Evolutionary conservation across 2,329 filamentous ascomycete genomes (phyloP).

Genomic region (Colletotrichum coccodes): DNA sequence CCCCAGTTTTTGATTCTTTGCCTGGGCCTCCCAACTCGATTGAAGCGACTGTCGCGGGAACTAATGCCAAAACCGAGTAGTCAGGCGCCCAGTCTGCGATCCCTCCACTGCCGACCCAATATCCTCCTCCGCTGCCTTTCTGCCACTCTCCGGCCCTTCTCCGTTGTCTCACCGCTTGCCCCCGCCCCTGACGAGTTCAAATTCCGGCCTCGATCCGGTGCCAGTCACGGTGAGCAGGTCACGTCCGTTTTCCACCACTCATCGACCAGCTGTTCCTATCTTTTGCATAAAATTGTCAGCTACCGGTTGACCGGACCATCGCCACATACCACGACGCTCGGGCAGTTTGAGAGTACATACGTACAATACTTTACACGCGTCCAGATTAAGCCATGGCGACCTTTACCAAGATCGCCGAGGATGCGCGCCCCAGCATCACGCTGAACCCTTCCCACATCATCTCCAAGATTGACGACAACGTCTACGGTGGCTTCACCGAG

Average conservation of each 20-base stretch:
- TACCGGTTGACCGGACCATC: conserved; percentile 5
- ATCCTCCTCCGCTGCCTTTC: conserved; percentile 11
- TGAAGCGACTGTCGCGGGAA: conserved; percentile 7
- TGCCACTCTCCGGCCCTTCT: conserved; percentile 13
- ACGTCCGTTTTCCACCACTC: conserved; percentile 31
- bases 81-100: conserved; percentile 1
- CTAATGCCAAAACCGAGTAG: conserved; percentile 11
- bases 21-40: neutral
- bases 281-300: conserved; percentile 8
- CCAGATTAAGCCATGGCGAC: conserved; percentile 68
- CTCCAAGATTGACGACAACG: conserved; percentile 81
- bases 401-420: conserved; percentile 74
- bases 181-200: conserved; percentile 30
- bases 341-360: neutral
- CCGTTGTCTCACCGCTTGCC: conserved; percentile 26
- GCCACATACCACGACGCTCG: neutral
- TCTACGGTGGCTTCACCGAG: conserved; percentile 89
- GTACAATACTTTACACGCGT: neutral
- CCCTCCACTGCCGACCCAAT: conserved; percentile 23
- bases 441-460: conserved; percentile 73
- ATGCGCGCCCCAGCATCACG: conserved; percentile 70
- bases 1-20: neutral
- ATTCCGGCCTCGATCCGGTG: conserved; percentile 29
- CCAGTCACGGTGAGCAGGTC: neutral
- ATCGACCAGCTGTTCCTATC: conserved; percentile 13